Conservation (phyloP, 2,329 filamentous ascomycete genomes). For the Dichotomopilus funicola region DNA sequence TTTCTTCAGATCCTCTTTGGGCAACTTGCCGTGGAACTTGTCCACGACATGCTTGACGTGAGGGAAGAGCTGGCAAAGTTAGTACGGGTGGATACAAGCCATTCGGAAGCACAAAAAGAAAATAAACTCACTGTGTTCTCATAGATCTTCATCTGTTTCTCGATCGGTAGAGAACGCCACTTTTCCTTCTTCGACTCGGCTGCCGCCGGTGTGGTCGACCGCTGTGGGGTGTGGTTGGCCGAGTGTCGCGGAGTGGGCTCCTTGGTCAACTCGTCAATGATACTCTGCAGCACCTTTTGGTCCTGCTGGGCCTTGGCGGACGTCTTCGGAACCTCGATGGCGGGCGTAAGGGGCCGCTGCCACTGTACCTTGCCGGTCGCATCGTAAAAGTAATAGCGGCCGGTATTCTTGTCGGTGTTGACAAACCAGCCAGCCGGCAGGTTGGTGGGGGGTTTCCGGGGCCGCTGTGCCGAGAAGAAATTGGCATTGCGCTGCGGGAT, state of each 20-base stretch:
- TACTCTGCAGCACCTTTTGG: conserved; percentile 72
- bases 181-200: conserved; percentile 59
- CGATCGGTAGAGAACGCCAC: conserved; percentile 62
- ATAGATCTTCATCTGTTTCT: conserved; percentile 93
- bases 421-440: conserved; percentile 84
- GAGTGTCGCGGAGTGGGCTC: conserved; percentile 49
- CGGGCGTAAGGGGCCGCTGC: conserved; percentile 66
- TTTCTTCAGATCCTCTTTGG: conserved; percentile 66
- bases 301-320: conserved; percentile 58
- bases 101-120: no score
- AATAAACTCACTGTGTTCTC: conserved; percentile 71
- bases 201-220: conserved; percentile 44
- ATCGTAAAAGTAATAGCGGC: conserved; percentile 80
- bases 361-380: conserved; percentile 72
- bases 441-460: conserved; percentile 49
- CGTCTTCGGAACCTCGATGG: conserved; percentile 57
- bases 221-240: conserved; percentile 59
- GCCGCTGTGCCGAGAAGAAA: conserved; percentile 41
- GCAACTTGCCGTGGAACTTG: conserved; percentile 80
- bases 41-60: conserved; percentile 80
- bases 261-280: conserved; percentile 78
- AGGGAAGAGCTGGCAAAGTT: conserved; percentile 61
- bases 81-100: not conserved
- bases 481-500: conserved; percentile 46
- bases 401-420: conserved; percentile 57